Percentiles rank a stretch among this genome's conserved stretches.
Evolutionary conservation across 2,329 filamentous ascomycete genomes (phyloP).

Genomic region (Albophoma yamanashiensis): DNA sequence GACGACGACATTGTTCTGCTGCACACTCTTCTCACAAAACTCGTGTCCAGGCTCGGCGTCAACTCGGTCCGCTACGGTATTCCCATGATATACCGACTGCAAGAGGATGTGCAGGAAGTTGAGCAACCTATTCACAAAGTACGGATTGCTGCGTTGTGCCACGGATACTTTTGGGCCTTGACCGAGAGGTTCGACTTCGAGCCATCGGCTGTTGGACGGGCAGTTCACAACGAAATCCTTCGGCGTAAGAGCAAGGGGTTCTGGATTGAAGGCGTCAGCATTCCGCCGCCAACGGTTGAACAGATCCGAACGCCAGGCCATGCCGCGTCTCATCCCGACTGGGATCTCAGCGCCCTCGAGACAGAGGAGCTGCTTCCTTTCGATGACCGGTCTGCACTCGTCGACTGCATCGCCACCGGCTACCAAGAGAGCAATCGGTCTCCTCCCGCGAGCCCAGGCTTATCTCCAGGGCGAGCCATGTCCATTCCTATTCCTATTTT

Average conservation of each 20-base stretch:
- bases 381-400: constrained; percentile 58
- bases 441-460: constrained; percentile 58
- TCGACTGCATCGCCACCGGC: constrained; percentile 61
- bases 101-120: constrained; percentile 67
- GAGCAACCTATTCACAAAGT: constrained; percentile 61
- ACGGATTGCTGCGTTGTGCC: constrained; percentile 71
- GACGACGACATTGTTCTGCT: constrained; percentile 68
- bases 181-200: constrained; percentile 71
- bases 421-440: constrained; percentile 55
- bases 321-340: constrained; percentile 29
- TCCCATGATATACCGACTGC: constrained; percentile 80
- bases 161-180: constrained; percentile 80
- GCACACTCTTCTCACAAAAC: constrained; percentile 63
- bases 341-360: constrained; percentile 44
- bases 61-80: constrained; percentile 71
- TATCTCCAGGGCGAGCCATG: constrained; percentile 56
- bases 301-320: constrained; percentile 45
- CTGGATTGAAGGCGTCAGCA: constrained; percentile 65
- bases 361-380: constrained; percentile 62
- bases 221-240: constrained; percentile 66
- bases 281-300: constrained; percentile 57
- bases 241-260: constrained; percentile 63
- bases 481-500: constrained; percentile 54
- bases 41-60: constrained; percentile 70
- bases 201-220: constrained; percentile 53